Base-by-base conservation (phyloP, 2,329 filamentous ascomycete species). In the Alternaria novae-zelandiae region DNA sequence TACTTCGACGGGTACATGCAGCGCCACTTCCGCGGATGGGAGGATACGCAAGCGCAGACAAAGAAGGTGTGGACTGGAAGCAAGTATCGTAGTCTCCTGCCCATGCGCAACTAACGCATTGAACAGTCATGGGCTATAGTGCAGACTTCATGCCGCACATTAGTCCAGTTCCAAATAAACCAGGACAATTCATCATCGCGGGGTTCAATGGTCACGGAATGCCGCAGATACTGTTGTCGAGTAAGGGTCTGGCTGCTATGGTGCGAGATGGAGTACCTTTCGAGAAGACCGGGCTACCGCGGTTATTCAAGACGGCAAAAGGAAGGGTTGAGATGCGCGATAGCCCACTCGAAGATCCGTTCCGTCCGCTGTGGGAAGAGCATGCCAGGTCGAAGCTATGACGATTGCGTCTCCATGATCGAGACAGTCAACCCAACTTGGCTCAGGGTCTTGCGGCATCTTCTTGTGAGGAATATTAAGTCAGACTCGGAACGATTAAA, bases 1-100 rank as follows among this genome's bases (percentile, higher is more conserved):
- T 57, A 57, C n/a, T 57, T 57, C 23, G 26, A 57, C 13, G 44
- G 44, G 11, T 49, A 57, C 44, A 57, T 57, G 54, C 54, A 57
- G 28, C 54, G 44, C 28, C 41, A 57, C 26, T 57, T 57, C 13
- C 26, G 44, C 28, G 54, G 44, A 10, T 49, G 54, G 54, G 44
- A 57, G 20, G 13, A 36, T 1, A 47, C 41, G 25, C 43, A 30
- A 15, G 54, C 54, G 10, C 30, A 49, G 20, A 46, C 43, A 26
- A 47, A 46, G 23, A 57, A 28, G 21, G 53, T 41, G 32, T 41
- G 32, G 32, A 41, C 32, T n/a, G 32, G 32, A 41, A 41, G 32
- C 8, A n/a, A 41, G 32, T 41, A 41, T 41, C 15, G 32, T 41
- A 41, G 32, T 41, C 32, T 41, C 32, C 32, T 41, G 7, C 32